Percentiles rank a stretch among this genome's conserved stretches.
Conservation (phyloP, 768 basidiomycete genomes). For the Lentinula aciculospora region DNA sequence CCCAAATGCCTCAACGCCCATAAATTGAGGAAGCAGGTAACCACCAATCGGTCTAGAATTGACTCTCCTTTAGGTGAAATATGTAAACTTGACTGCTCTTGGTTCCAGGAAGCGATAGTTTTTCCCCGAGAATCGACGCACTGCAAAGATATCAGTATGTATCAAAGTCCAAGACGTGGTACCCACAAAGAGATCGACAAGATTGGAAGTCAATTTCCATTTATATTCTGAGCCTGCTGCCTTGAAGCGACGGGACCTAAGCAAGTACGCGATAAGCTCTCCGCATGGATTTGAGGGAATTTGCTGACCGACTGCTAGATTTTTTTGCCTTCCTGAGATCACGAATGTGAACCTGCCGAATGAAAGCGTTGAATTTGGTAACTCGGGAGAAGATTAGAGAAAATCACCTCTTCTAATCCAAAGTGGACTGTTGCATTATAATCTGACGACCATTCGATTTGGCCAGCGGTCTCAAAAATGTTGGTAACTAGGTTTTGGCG, state of each 20-base stretch:
- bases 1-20: constrained; percentile 39
- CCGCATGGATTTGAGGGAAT: neutral
- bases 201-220: constrained; percentile 43
- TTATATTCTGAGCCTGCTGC: constrained; percentile 45
- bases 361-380: neutral
- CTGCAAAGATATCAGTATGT: constrained; percentile 20
- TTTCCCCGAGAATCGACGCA: constrained; percentile 45
- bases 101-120: constrained; percentile 42
- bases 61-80: constrained; percentile 31
- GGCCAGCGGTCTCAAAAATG: constrained; percentile 46
- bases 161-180: neutral
- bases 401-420: constrained; percentile 38
- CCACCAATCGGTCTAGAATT: constrained; percentile 44
- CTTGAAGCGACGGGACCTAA: constrained; percentile 52
- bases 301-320: constrained; percentile 39
- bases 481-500: constrained; percentile 39
- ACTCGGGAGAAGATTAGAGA: neutral
- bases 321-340: constrained; percentile 48
- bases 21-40: constrained; percentile 47
- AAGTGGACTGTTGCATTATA: constrained; percentile 41
- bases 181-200: constrained; percentile 39
- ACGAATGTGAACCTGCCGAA: constrained; percentile 26
- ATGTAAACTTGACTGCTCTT: constrained; percentile 29
- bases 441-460: constrained; percentile 46
- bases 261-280: neutral